Base-by-base conservation (phyloP, 1,284 basidiomycete genomes). In the Ceratobasidium sp. region DNA sequence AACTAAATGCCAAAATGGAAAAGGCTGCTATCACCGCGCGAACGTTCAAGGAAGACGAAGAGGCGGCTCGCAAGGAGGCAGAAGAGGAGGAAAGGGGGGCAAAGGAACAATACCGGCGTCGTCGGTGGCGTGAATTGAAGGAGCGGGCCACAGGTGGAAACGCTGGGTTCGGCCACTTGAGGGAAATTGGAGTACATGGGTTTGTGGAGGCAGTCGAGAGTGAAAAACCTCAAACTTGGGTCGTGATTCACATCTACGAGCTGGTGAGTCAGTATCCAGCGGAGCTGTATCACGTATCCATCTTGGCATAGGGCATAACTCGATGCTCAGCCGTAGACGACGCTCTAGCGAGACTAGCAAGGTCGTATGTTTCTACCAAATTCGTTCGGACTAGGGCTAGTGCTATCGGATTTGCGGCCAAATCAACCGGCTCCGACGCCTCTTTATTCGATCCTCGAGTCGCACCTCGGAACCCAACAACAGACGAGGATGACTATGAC, bases 211-310 rank as follows among this genome's bases (percentile, higher is more conserved):
- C 93, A 1, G 88, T 95, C 3, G 93, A 94, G 78, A 83, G 85
- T 32, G 93, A 93, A 79, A 86, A 87, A 36, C 81, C 81, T 65
- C 86, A 85, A 1, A 85, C 88, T 3, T 93, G 90, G 87, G 91
- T 95, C 16, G 87, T 94, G 14, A 84, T 95, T 36, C 93, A 95
- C 80, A 83, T 95, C 6, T 95, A 93, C 77, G 91, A 94, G 77
- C 84, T 92, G 50, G 93, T 94, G 78, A 71, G 75, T 72, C 59
- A 18, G 61, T 32, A 10, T 1, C 1, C 14, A 55, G 28, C 21
- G 41, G 53, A 23, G 16, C 58, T n/a, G 30, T 34, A 4, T 39
- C 58, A 36, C 23, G 46, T 46, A 32, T 39, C 28, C 36, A 18
- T 50, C 23, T 36, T 36, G 30, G 75, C 21, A 43, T 55, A 69